Evolutionary conservation across 2,329 filamentous ascomycete genomes (phyloP), one percentile per base, ranked within the genome.

Genomic region (Neobulgaria alba): DNA sequence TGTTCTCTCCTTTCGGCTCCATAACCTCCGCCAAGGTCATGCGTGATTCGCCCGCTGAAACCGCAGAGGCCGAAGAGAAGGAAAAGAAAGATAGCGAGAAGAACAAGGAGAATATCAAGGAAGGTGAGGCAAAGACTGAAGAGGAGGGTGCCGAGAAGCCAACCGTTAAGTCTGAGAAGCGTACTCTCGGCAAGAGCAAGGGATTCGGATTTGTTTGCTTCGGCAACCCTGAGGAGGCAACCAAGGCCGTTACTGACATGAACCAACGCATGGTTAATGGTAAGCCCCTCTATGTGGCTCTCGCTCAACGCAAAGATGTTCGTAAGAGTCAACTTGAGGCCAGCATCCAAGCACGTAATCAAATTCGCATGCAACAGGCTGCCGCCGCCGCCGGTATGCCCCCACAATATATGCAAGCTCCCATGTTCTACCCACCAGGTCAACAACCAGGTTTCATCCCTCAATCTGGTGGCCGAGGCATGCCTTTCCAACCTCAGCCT

Each of bases 141-240:
- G 65, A 70, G 40, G 63, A 67, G 45, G 66, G 69, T 39, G 56
- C 63, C 48, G 67, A 73, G 66, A 42, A 62, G 23, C 61, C 67
- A 38, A 63, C 69, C 43, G 72, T 77, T 26, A 78, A 79, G 65
- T 54, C 72, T 43, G 61, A 67, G 47, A 66, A 71, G 50, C 64
- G 70, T 36, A 63, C 68, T 42, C 75, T 94, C 46, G 92, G 92
- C 65, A 96, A 96, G 85, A 95, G 88, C 82, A 98, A 96, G 77
- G 92, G 92, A 64, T 98, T 98, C 64, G 92, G 92, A 58, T 98
- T 98, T 66, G 92, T 98, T 61, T 98, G 92, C 84, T 98, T 98
- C 75, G 92, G 85, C 77, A 96, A 94, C 75, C 89, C 92, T 46
- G 92, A 98, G 59, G 92, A 98, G 66, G 92, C 92, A 53, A 95